Evolutionary conservation across 2,329 filamentous ascomycete species (phyloP).

Genomic region (Pseudopithomyces maydicus): DNA sequence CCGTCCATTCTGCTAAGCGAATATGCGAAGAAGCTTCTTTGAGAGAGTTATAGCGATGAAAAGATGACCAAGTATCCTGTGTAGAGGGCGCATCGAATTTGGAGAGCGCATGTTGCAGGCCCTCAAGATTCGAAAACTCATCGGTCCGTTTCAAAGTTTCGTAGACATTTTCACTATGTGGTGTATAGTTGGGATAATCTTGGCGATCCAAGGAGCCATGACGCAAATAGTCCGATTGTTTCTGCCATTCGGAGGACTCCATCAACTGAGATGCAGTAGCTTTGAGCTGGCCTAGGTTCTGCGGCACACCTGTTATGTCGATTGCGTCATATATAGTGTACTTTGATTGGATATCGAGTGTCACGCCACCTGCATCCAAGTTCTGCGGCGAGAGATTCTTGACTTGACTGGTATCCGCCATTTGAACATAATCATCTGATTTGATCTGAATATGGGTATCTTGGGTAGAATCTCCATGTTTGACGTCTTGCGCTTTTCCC

Average conservation of each 20-base stretch:
- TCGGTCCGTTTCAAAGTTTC: not conserved
- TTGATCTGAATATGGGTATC: not conserved
- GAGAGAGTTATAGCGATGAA: not conserved
- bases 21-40: not conserved
- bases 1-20: not conserved
- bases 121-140: not conserved
- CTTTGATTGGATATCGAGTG: not conserved
- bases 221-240: not conserved
- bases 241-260: not conserved
- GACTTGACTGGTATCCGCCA: not conserved
- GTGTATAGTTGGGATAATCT: not conserved
- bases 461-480: not conserved
- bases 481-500: not conserved
- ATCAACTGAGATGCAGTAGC: not conserved
- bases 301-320: not conserved
- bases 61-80: not conserved
- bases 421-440: not conserved
- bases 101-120: not conserved
- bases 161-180: not conserved
- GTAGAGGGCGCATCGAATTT: not conserved
- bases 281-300: not conserved
- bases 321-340: not conserved
- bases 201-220: no score
- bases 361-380: not conserved
- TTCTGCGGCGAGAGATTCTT: not conserved